Conservation (phyloP, 495 filamentous ascomycete genomes). For the Rostrohypoxylon terebratum region DNA sequence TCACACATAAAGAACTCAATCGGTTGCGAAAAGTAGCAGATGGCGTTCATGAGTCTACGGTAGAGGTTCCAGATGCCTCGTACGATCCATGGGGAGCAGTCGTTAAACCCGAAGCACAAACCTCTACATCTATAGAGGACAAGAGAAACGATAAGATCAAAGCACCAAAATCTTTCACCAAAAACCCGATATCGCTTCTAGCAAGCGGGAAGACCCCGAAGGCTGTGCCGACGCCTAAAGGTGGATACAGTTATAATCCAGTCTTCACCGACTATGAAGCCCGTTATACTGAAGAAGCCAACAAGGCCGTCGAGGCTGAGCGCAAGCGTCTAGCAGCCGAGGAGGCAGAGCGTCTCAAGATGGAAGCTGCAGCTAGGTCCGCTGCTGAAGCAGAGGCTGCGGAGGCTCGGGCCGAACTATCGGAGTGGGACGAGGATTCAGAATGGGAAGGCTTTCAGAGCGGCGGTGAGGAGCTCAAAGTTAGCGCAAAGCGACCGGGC, state of each 20-base stretch:
- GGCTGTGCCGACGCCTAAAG: conserved; percentile 80
- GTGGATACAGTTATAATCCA: conserved; percentile 92
- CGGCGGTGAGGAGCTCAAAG: conserved; percentile 68
- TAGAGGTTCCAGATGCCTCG: conserved; percentile 65
- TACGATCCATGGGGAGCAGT: conserved; percentile 80
- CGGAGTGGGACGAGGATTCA: conserved; percentile 83
- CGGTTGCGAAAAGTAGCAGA: conserved; percentile 82
- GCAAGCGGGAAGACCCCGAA: conserved; percentile 80
- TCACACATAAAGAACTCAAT: conserved; percentile 82
- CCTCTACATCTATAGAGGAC: conserved; percentile 33
- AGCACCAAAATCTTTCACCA: conserved; percentile 79
- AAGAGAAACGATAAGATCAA: conserved; percentile 63
- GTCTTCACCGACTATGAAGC: conserved; percentile 83
- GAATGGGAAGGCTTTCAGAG: conserved; percentile 89
- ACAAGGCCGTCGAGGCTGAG: conserved; percentile 83
- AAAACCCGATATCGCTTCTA: conserved; percentile 81
- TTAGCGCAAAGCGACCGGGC: conserved; percentile 77
- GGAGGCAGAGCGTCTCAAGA: conserved; percentile 68
- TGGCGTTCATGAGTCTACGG: conserved; percentile 68
- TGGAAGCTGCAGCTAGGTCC: conserved; percentile 64
- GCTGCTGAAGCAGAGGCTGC: conserved; percentile 71
- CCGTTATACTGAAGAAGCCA: conserved; percentile 76
- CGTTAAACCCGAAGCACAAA: conserved; percentile 57
- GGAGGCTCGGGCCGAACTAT: conserved; percentile 74
- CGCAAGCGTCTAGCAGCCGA: conserved; percentile 77